Evolutionary conservation across 1,284 basidiomycete species (phyloP).

Genomic region (Tilletia horrida): DNA sequence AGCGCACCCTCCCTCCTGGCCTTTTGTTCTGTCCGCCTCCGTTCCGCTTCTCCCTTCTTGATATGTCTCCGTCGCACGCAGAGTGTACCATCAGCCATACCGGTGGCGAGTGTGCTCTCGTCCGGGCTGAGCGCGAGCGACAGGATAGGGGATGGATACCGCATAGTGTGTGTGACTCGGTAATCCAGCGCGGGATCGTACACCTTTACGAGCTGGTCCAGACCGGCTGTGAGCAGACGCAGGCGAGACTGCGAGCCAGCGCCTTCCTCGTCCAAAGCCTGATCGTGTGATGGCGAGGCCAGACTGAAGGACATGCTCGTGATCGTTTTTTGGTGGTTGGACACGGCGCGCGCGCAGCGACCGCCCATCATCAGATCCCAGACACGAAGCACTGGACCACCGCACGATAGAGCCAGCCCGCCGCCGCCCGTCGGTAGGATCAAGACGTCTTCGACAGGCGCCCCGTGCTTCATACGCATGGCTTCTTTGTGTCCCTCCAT

Average conservation of each 20-base stretch:
- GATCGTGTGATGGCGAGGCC: constrained; percentile 20
- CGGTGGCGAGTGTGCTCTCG: constrained; percentile 90
- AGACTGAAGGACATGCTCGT: constrained; percentile 65
- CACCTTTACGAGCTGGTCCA: constrained; percentile 98
- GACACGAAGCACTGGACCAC: constrained; percentile 86
- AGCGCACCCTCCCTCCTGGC: constrained; percentile 66
- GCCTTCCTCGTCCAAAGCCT: background rate
- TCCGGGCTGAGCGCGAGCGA: constrained; percentile 93
- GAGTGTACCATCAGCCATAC: constrained; percentile 94
- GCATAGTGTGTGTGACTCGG: constrained; percentile 95
- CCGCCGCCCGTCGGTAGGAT: constrained; percentile 76
- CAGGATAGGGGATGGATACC: constrained; percentile 88
- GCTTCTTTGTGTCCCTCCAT: constrained; percentile 45
- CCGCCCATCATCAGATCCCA: constrained; percentile 96
- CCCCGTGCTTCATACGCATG: constrained; percentile 54
- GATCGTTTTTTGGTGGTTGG: constrained; percentile 95
- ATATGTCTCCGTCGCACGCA: constrained; percentile 62
- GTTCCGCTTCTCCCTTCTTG: constrained; percentile 65
- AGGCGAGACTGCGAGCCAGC: constrained; percentile 59
- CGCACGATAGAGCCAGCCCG: constrained; percentile 77
- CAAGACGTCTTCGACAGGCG: constrained; percentile 88
- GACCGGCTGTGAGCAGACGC: constrained; percentile 79
- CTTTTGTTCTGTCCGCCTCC: constrained; percentile 58
- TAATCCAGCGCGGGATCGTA: constrained; percentile 74
- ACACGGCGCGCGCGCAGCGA: constrained; percentile 56